Conservation (phyloP, 345 rosid species). For the Pistacia vera region DNA sequence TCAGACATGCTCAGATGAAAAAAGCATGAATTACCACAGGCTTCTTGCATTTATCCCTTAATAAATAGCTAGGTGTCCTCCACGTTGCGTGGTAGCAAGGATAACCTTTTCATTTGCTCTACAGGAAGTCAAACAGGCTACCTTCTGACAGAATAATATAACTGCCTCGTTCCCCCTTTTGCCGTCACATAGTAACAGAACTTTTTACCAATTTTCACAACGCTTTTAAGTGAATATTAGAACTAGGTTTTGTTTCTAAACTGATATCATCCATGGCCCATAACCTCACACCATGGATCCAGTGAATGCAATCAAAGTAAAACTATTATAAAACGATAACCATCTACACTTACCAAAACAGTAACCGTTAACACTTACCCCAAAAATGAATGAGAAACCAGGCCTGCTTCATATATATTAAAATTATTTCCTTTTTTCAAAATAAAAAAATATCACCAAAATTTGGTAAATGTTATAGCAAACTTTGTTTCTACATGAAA, state of each 20-base stretch:
- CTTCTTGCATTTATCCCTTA: constrained; percentile 39
- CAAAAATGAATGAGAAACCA: neutral
- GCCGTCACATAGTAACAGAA: neutral
- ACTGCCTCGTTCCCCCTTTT: neutral
- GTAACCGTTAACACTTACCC: constrained; percentile 26
- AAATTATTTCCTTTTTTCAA: neutral
- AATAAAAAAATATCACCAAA: neutral
- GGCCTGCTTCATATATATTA: neutral
- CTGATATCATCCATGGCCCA: neutral
- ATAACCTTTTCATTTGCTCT: constrained; percentile 39
- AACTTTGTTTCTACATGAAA: neutral
- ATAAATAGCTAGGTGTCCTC: constrained; percentile 43
- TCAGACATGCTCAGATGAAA: neutral
- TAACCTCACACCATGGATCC: neutral
- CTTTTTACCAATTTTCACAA: neutral
- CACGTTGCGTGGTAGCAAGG: constrained; percentile 40
- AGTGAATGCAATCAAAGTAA: neutral
- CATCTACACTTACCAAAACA: neutral
- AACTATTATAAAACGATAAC: neutral
- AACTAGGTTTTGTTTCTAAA: neutral
- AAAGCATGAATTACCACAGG: constrained; percentile 34
- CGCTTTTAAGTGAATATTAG: neutral
- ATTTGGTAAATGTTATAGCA: neutral
- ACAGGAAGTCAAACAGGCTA: neutral
- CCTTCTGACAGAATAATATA: neutral